These are phyloP conservation scores for Raphanus hybrid DNA, from an alignment of 441 rosid genomes.

Conservation along the genomic window DNA sequence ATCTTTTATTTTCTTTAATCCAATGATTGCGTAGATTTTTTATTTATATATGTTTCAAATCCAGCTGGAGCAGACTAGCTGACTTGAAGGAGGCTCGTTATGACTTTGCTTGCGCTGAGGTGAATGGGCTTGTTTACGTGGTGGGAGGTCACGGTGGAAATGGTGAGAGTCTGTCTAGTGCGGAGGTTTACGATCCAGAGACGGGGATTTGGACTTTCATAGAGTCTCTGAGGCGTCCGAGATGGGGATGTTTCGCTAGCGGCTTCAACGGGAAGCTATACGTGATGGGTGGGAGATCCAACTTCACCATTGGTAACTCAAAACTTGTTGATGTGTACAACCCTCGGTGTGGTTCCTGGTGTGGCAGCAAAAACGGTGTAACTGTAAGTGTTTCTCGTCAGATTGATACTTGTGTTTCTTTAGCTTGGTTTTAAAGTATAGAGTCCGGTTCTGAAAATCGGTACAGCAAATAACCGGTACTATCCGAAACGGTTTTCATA, in stretches of 20 bases:
- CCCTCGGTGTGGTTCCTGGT: constrained; percentile 73
- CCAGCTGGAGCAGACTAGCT: constrained; percentile 90
- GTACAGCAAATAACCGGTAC: not conserved
- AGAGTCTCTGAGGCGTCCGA: constrained; percentile 83
- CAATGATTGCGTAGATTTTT: not conserved
- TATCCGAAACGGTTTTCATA: not conserved
- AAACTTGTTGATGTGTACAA: constrained; percentile 78
- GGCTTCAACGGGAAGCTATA: constrained; percentile 87
- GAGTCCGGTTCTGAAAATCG: not conserved
- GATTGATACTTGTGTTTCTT: not conserved
- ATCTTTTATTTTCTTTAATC: not conserved
- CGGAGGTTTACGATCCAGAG: constrained; percentile 82
- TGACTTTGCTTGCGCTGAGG: constrained; percentile 89
- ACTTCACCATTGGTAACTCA: constrained; percentile 94
- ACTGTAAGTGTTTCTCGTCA: constrained; percentile 33
- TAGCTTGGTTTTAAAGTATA: not conserved
- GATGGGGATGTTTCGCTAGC: constrained; percentile 94
- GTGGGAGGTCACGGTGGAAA: constrained; percentile 85
- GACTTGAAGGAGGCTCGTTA: constrained; percentile 82
- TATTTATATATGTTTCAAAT: constrained; percentile 2
- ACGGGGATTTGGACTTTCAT: constrained; percentile 67
- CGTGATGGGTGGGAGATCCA: constrained; percentile 97
- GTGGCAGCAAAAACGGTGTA: constrained; percentile 85
- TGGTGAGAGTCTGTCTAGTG: constrained; percentile 80
- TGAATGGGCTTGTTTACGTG: constrained; percentile 79